phyloP scores from a whole-genome alignment of 371 early-diverging fungal genomes.

The Rhizopus delemar region DNA sequence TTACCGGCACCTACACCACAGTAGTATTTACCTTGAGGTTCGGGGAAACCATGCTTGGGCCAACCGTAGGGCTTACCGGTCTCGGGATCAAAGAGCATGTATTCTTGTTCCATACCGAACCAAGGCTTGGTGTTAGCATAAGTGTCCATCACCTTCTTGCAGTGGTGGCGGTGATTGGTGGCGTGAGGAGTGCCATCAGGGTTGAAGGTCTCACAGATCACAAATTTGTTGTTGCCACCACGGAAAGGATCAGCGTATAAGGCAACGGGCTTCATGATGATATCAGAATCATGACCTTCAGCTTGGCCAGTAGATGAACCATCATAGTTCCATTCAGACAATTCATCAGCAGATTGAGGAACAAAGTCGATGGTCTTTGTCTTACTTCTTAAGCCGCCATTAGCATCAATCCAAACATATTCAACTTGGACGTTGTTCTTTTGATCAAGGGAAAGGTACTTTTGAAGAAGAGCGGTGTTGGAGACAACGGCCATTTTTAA shows the following conservation, averaged over 20 bases:
- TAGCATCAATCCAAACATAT: conserved; percentile 66
- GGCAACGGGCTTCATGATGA: conserved; percentile 57
- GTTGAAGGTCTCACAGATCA: conserved; percentile 56
- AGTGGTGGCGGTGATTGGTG: conserved; percentile 55
- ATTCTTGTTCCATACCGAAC: conserved; percentile 71
- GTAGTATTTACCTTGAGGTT: conserved; percentile 60
- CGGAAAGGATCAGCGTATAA: conserved; percentile 65
- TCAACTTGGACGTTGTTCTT: conserved; percentile 57
- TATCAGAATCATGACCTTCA: conserved; percentile 63
- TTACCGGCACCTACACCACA: conserved; percentile 57
- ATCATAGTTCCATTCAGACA: conserved; percentile 67
- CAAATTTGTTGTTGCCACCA: conserved; percentile 64
- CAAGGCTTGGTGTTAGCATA: conserved; percentile 53
- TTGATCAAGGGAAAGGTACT: conserved; percentile 59
- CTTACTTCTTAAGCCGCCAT: conserved; percentile 48
- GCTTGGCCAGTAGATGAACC: conserved; percentile 67
- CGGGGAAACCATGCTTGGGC: conserved; percentile 64
- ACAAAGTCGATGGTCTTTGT: conserved; percentile 48
- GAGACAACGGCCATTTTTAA: conserved; percentile 39
- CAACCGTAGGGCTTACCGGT: conserved; percentile 57
- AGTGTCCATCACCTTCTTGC: conserved; percentile 48
- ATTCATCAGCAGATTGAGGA: conserved; percentile 43
- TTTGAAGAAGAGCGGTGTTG: conserved; percentile 47
- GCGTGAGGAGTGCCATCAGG: conserved; percentile 61
- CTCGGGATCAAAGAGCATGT: conserved; percentile 58